Evolutionary conservation across 2,329 filamentous ascomycete genomes (phyloP).

Genomic region (Nothophaeocryptopus gaeumannii): DNA sequence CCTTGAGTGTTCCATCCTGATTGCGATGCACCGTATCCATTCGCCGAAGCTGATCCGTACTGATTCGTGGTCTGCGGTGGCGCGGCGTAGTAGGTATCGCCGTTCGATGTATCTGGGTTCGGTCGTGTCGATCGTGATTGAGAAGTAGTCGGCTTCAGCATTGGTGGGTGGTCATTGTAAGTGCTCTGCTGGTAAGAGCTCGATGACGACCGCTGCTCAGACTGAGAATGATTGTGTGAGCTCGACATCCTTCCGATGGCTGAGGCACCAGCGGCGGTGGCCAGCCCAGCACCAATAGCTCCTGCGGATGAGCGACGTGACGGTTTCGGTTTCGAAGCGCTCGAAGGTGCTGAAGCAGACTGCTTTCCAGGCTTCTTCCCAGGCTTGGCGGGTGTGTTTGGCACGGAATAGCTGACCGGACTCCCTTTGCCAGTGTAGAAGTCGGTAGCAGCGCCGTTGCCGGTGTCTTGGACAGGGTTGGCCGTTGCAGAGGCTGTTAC

Average conservation of each 20-base stretch:
- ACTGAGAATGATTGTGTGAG: constrained; percentile 14
- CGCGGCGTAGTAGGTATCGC: constrained; percentile 18
- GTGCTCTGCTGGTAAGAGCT: constrained; percentile 15
- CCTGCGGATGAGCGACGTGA: constrained; percentile 36
- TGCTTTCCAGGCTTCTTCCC: constrained; percentile 34
- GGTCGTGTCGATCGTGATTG: constrained; percentile 11
- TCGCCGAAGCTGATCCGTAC: constrained; percentile 7
- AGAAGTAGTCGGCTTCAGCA: constrained; percentile 5
- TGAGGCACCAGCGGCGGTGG: constrained; percentile 44
- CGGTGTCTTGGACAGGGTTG: constrained; percentile 59
- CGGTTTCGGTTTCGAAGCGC: constrained; percentile 25
- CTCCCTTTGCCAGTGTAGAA: constrained; percentile 47
- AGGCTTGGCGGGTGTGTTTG: constrained; percentile 27
- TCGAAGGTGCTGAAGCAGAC: constrained; percentile 27
- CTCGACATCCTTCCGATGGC: constrained; percentile 24
- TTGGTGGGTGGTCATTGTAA: constrained; percentile 12
- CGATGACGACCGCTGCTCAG: constrained; percentile 6
- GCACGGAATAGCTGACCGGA: constrained; percentile 16
- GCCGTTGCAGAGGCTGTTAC: constrained; percentile 50
- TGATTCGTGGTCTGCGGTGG: constrained; percentile 7
- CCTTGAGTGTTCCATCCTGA: constrained; percentile 7
- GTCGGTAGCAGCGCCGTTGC: constrained; percentile 57
- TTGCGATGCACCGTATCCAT: constrained; percentile 6
- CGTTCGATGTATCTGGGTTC: constrained; percentile 20
- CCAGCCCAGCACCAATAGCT: constrained; percentile 37